phyloP scores from a whole-genome alignment of 129 eudicot species.

The Artemisia tridentata region DNA sequence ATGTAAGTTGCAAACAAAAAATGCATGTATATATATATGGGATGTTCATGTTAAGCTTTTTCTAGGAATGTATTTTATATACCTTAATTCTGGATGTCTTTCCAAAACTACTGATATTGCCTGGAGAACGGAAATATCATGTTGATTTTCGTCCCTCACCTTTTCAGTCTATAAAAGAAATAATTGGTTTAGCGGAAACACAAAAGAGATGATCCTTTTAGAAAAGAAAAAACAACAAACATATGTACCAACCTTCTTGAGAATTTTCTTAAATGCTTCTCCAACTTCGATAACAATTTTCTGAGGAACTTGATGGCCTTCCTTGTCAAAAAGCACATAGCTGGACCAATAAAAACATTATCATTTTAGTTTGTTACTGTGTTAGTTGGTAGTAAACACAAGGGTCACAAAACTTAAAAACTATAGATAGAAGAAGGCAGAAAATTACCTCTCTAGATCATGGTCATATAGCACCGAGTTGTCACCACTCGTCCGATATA shows the following conservation, averaged over 20 bases:
- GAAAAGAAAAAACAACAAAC: neutral
- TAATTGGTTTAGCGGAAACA: slow-evolving; percentile 15
- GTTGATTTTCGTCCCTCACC: slow-evolving; percentile 68
- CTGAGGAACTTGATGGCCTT: slow-evolving; percentile 82
- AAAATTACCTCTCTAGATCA: slow-evolving; percentile 83
- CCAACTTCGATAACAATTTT: slow-evolving; percentile 82
- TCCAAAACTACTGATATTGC: slow-evolving; percentile 83
- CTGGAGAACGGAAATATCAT: slow-evolving; percentile 80
- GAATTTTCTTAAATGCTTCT: slow-evolving; percentile 68
- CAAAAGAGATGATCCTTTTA: neutral
- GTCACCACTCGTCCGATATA: slow-evolving; percentile 97
- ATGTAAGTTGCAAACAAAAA: slow-evolving; percentile 14
- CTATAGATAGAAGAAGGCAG: no score
- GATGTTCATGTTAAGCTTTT: slow-evolving; percentile 3
- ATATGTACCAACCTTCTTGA: slow-evolving; percentile 56
- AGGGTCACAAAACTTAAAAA: neutral
- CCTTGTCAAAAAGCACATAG: slow-evolving; percentile 65
- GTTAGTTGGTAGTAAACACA: neutral
- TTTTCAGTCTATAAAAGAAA: slow-evolving; percentile 58
- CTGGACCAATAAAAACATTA: slow-evolving; percentile 44
- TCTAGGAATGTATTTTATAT: neutral
- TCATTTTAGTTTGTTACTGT: slow-evolving; percentile 5
- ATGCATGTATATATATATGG: neutral
- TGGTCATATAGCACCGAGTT: slow-evolving; percentile 94
- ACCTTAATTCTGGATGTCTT: slow-evolving; percentile 81